A percentile compares a stretch with the other conserved stretches of the same genome.
phyloP scores from a whole-genome alignment of 75 land plant species.

The Adiantum capillusveneris region DNA sequence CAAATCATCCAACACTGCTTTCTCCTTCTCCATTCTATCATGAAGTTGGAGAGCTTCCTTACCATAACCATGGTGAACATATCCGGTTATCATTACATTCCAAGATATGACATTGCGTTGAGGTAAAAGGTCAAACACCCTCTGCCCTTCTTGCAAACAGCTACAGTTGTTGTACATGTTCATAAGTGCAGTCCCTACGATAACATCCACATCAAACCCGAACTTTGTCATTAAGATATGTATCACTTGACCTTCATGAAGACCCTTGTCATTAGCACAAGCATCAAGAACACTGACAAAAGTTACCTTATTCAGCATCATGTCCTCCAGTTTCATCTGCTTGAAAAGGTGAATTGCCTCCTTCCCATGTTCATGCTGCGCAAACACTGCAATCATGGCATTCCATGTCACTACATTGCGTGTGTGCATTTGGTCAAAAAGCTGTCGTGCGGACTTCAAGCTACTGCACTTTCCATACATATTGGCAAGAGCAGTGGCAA shows the following conservation, averaged over 20 bases:
- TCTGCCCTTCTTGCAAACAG: conserved; percentile 31
- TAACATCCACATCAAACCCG: conserved; percentile 22
- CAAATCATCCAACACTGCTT: conserved; percentile 38
- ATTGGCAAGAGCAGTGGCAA: conserved; percentile 39
- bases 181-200: conserved; percentile 61
- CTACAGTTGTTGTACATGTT: conserved; percentile 71
- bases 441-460: conserved; percentile 31
- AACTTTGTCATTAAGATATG: conserved; percentile 8
- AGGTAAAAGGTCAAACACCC: conserved; percentile 42
- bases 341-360: conserved; percentile 39
- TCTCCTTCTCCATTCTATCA: conserved; percentile 29
- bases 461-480: conserved; percentile 30
- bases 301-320: conserved; percentile 33
- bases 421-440: conserved; percentile 39
- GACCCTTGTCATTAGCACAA: conserved; percentile 32
- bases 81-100: conserved; percentile 67
- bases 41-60: conserved; percentile 40
- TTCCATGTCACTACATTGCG: conserved; percentile 66
- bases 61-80: conserved; percentile 54
- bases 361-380: conserved; percentile 30
- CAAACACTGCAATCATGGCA: conserved; percentile 50
- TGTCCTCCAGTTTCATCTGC: conserved; percentile 37
- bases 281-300: conserved; percentile 52
- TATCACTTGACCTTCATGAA: conserved; percentile 25
- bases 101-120: conserved; percentile 58